Base-by-base conservation (phyloP, 192 early-diverging fungal genomes). In the Coemansia sp. region DNA sequence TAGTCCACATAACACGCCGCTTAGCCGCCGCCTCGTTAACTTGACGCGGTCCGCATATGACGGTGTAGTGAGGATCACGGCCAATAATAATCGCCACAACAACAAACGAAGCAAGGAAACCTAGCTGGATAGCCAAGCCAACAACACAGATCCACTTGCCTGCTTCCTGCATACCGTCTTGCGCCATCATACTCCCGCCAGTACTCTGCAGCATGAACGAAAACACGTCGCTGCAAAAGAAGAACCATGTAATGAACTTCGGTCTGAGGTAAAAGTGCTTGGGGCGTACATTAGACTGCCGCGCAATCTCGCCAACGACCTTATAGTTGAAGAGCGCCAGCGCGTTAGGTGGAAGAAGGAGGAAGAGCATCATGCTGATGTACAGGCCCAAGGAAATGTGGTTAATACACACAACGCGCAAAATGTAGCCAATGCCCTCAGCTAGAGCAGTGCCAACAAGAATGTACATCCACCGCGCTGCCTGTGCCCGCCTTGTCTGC, bases 291-390 rank as follows among this genome's bases (percentile, higher is more conserved):
- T 57, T 53, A 1, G 73, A 80, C 10, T 25, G 42, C 11, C 69
- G 67, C 9, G 75, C 72, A 2, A 84, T 58, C 15, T 84, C 69
- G 41, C 70, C 82, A 2, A 85, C 37, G 10, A 77, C 67, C 37
- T 84, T 85, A 68, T 84, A 85, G 64, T 85, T 84, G 17, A 73
- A 71, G 17, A 85, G 45, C 9, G 84, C 82, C 19, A 85, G 64
- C 6, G 84, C 82, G 38, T 85, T 84, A 38, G 84, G 84, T 11
- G 84, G 74, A 5, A 85, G 69, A 10, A 84, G 44, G 8, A 85
- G 73, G 37, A 80, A 74, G 31, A 85, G 63, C 6, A 64, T 77
- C 61, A 73, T 84, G 10, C 48, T 53, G 4, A 80, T 70, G 42
- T 69, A 85, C 19, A 73, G 55, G 0, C 77, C 84, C 6, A 85